Evolutionary conservation across 148 eudicot genomes (phyloP).

Genomic region (Nepenthes mirabilis): DNA sequence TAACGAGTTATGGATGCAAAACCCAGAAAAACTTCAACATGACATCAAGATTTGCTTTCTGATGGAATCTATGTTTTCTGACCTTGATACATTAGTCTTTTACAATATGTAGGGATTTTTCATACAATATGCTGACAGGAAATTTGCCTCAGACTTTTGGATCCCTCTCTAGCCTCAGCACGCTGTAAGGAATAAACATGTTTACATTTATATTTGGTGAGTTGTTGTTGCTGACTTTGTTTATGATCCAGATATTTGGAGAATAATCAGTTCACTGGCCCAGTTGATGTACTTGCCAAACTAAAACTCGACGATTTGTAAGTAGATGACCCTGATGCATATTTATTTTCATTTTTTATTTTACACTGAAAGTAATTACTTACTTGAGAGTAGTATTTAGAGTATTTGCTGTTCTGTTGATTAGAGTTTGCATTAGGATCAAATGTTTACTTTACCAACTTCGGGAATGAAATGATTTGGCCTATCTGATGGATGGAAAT

Average conservation of each 20-base stretch:
- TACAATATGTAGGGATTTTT: constrained; percentile 47
- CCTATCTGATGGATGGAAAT: too few species aligned
- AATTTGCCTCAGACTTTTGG: constrained; percentile 43
- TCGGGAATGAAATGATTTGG: too few species aligned
- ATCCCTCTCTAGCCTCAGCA: constrained; percentile 29
- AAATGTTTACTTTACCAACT: too few species aligned
- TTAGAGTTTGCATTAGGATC: neutral
- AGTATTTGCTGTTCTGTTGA: neutral
- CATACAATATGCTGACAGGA: constrained; percentile 36
- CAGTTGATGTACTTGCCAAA: constrained; percentile 40
- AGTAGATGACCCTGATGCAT: constrained; percentile 10
- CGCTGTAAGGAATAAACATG: constrained; percentile 29
- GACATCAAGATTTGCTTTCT: neutral
- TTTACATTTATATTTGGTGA: neutral
- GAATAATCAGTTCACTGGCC: constrained; percentile 49
- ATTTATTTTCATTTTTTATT: neutral
- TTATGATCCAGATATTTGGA: constrained; percentile 38
- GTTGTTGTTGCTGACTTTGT: neutral
- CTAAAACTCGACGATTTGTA: constrained; percentile 50
- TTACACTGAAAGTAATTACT: neutral
- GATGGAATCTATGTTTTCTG: neutral
- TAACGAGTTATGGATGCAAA: too few species aligned
- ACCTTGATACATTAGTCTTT: neutral
- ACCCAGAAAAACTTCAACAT: too few species aligned
- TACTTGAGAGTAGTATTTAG: neutral